Evolutionary conservation across 768 basidiomycete species (phyloP), one percentile per base, ranked within the genome.

Genomic region (Kwoniella heveanensis): DNA sequence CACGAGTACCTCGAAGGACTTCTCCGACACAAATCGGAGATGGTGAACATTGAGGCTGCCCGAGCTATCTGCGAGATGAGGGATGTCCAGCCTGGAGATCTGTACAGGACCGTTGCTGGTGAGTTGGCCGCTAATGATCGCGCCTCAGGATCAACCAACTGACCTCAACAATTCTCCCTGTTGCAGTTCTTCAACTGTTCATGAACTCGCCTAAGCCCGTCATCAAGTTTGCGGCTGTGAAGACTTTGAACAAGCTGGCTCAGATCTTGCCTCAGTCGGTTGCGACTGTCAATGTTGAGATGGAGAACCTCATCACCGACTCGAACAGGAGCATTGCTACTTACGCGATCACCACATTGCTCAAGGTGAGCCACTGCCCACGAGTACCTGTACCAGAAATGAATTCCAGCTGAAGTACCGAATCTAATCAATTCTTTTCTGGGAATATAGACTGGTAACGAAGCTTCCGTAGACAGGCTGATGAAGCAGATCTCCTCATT

Each of bases 401-500:
- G n/a, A n/a, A n/a, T n/a, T n/a, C n/a, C n/a, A n/a, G n/a, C n/a
- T n/a, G n/a, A n/a, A n/a, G n/a, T n/a, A n/a, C n/a, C 32, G 30
- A 25, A 4, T 25, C n/a, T 25, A 60, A 44, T 44, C 10, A 8
- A n/a, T n/a, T n/a, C n/a, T n/a, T n/a, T n/a, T n/a, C n/a, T n/a
- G n/a, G n/a, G n/a, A n/a, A n/a, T n/a, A n/a, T 25, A 93, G 92
- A 99, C 96, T 30, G 96, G 96, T 24, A 98, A 97, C 80, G 96
- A 99, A 80, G 93, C 93, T 7, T 98, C 94, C 1, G 96, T 99
- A 37, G 96, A 99, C 81, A 88, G 96, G 54, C 86, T 99, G 67
- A 98, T 99, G 88, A 98, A 97, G 80, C 95, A 98, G 81, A 99
- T 99, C 69, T 90, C 92, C 27, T 90, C 92, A 44, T 99, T 99